Conservation (phyloP, 768 basidiomycete genomes). For the Cystofilobasidium capitatum region DNA sequence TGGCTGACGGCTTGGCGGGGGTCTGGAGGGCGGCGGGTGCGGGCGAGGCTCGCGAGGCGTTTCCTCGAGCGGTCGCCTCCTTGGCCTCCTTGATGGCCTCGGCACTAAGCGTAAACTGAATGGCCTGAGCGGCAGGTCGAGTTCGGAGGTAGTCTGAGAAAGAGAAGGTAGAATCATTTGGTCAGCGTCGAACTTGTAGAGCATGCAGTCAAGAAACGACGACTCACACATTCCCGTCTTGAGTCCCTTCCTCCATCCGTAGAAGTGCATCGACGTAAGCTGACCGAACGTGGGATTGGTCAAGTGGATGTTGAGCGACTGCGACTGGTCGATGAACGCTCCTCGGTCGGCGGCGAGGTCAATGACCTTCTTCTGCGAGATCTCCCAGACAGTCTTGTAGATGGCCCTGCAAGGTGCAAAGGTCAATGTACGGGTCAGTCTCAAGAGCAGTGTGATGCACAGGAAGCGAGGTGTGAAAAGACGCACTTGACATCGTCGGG, state of each 20-base stretch:
- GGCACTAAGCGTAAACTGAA: conserved; percentile 83
- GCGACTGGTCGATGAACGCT: conserved; percentile 90
- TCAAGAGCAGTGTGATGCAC: not conserved
- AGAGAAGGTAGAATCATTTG: not conserved
- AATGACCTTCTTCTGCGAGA: conserved; percentile 94
- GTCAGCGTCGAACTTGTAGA: not conserved
- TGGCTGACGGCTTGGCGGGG: conserved; percentile 32
- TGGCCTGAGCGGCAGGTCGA: conserved; percentile 85
- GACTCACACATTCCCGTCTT: conserved; percentile 82
- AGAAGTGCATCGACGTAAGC: conserved; percentile 93
- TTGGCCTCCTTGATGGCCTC: conserved; percentile 53
- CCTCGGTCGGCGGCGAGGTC: conserved; percentile 98
- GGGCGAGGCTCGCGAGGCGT: conserved; percentile 15
- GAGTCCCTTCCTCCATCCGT: conserved; percentile 99
- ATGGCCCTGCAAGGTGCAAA: conserved; percentile 87
- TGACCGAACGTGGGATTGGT: conserved; percentile 81
- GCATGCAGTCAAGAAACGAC: not conserved
- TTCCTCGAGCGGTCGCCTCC: conserved; percentile 37
- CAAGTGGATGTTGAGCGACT: conserved; percentile 87
- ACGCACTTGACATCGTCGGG: conserved; percentile 27
- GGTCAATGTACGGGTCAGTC: conserved; percentile 34
- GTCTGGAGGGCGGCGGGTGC: conserved; percentile 8
- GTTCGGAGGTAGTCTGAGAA: conserved; percentile 69
- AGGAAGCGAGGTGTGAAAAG: not conserved
- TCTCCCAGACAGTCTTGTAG: conserved; percentile 99